Base-by-base conservation (phyloP, 805 yeast genomes). In the Pichia paraexigua region DNA sequence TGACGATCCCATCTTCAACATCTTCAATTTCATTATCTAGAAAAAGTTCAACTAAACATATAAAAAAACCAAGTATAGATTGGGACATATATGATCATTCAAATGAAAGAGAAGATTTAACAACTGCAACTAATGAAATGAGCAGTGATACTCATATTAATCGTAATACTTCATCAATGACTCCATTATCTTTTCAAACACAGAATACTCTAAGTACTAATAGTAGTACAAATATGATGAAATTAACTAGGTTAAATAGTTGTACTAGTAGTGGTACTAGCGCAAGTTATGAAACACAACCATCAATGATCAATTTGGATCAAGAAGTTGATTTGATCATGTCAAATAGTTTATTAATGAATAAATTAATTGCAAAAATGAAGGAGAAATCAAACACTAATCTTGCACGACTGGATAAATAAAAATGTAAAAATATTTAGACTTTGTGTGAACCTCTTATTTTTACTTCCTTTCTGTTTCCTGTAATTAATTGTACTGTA, bases 1-100 rank as follows among this genome's bases (percentile, higher is more conserved):
- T 52, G 13, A 8, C 37, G 11, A 27, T 27, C 6, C 11, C 37
- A 20, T 32, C 30, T 24, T 41, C 41, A n/a, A 37, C 46, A 20
- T 49, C 53, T 1, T 49, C 56, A 20, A 45, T 44, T 41, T 24
- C 53, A 11, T 42, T 55, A 30, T 50, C 54, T 10, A 48, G 55
- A 17, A 47, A 50, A 24, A 47, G 35, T 25, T 50, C 55, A 13
- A 48, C 45, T n/a, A 54, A 40, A 22, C 58, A 53, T 42, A 45
- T 40, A 5, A 56, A 53, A 17, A 56, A 56, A 25, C 58, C 55
- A 35, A 56, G 58, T 42, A 56, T 56, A 5, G 58, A 56, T 46
- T 56, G 58, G 58, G 58, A 56, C 47, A 35, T 56, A 22, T 56
- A 51, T 43, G 53, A 53, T 41, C 48, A 50, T 24, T 41, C 27